Evolutionary conservation across 495 filamentous ascomycete species (phyloP), one percentile per base, ranked within the genome.

Genomic region (Astrocystis sublimbata): DNA sequence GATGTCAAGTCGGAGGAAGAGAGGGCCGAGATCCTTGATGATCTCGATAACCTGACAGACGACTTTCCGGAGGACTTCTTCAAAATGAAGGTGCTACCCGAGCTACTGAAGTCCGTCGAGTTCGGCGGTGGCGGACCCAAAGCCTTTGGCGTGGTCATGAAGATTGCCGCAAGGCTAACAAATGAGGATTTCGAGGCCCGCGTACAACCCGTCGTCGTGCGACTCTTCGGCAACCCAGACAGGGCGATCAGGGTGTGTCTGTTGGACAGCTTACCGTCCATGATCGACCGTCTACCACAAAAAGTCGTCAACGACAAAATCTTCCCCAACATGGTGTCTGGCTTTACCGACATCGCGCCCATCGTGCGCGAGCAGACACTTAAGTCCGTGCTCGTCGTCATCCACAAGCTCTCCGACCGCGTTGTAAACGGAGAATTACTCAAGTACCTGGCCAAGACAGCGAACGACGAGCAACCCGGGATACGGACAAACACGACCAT

Each of bases 401-500:
- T 98, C 61, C 78, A 79, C 15, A 98, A 98, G 74, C 84, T 98
- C 2, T 96, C 90, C 8, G 96, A 98, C 68, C 85, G 94, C 35
- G 91, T 88, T 23, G 85, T 97, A 67, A 98, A 98, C 67, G 94
- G 96, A 52, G 94, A 98, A 65, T 77, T 98, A 10, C 76, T 98
- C 33, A 90, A 89, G 71, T 89, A 96, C 70, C 80, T 98, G 23
- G 96, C 94, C 54, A 97, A 97, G 69, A 97, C 93, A 6, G 90
- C 94, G 38, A 98, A 98, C 66, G 94, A 98, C 64, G 93, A 97
- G 69, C 93, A 98, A 68, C 93, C 96, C 17, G 94, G 94, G 6
- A 98, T 98, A 55, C 85, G 94, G 61, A 98, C 94, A 6, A 98
- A 98, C 71, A 98, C 94, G 0, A 98, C 96, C 0, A 98, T 98